Base-by-base conservation (phyloP, 23 red algal genomes). In the Cyanidium caldarium region DNA sequence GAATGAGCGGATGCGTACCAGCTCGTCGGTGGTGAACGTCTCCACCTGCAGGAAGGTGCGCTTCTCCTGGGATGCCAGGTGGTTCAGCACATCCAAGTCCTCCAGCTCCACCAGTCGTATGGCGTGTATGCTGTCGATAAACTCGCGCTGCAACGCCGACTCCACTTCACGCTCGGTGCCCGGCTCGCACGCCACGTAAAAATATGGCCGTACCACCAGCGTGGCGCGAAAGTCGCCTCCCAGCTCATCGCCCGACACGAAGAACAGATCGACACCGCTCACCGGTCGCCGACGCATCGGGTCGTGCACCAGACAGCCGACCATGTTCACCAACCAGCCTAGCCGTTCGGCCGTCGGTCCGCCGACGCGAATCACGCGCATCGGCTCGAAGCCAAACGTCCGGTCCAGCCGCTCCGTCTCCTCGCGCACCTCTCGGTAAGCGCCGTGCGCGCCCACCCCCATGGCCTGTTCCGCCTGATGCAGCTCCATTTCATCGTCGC, bases 241-340 rank as follows among this genome's bases (percentile, higher is more conserved):
- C 20, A 37, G n/a, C 65, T 38, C 73, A 57, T 98, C 92, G 25
- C 80, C 84, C 2, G 77, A 65, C 16, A 98, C 46, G 45, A 98
- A 98, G 42, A 85, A 98, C 1, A 87, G 67, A 68, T 98, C 92
- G 0, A 89, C 83, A 13, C 75, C 92, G 72, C 82, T 71, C 34
- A 87, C 80, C 2, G 77, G 68, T 28, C 57, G 39, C 1, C 65
- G 45, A 1, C 70, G 68, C 20, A 68, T 39, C 2, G 92, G 77
- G 20, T 98, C 92, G 38, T 86, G 61, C 10, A 98, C 65, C 5
- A 70, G 65, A 12, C 40, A 34, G 0, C 77, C 29, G 1, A 77
- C 79, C 58, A 88, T 81, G 68, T 98, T 98, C 17, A 86, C 36
- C 12, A 98, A 72, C 92, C 92, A 98, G 17, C 92, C 92, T 51